phyloP scores from a whole-genome alignment of 1,284 basidiomycete species.

The Spongispora temasekensis region DNA sequence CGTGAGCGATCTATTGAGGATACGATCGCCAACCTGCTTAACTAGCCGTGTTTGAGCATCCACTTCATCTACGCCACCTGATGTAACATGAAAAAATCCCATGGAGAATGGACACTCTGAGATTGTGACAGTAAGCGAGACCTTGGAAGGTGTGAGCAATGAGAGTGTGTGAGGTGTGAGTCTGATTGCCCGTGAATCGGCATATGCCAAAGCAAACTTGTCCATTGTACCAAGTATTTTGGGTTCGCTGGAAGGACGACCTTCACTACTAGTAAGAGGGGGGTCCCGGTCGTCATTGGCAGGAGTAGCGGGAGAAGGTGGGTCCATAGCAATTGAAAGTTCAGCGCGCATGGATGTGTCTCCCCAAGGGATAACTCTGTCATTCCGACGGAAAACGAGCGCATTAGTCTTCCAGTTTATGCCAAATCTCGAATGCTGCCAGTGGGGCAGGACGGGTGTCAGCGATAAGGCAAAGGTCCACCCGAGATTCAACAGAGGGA shows the following conservation, averaged over 20 bases:
- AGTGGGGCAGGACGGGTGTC: neutral
- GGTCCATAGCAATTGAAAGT: neutral
- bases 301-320: neutral
- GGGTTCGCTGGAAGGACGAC: neutral
- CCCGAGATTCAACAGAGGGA: conserved; percentile 17
- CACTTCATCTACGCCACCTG: neutral
- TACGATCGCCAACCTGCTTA: conserved; percentile 7
- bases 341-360: conserved; percentile 16
- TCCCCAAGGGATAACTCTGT: conserved; percentile 10
- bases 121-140: conserved; percentile 18
- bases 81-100: conserved; percentile 17
- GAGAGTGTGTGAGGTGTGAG: neutral
- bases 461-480: conserved; percentile 22
- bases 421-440: neutral
- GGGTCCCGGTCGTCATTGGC: neutral
- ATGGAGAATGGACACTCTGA: conserved; percentile 14
- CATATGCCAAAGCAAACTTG: conserved; percentile 3
- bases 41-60: conserved; percentile 5
- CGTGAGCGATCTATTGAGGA: conserved; percentile 20
- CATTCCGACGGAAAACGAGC: conserved; percentile 13
- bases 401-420: conserved; percentile 4
- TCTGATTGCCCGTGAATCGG: neutral
- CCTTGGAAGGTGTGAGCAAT: neutral
- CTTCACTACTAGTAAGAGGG: neutral
- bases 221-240: conserved; percentile 10